Base-by-base conservation (phyloP, 2,329 filamentous ascomycete species). In the Falciphora oryzae region DNA sequence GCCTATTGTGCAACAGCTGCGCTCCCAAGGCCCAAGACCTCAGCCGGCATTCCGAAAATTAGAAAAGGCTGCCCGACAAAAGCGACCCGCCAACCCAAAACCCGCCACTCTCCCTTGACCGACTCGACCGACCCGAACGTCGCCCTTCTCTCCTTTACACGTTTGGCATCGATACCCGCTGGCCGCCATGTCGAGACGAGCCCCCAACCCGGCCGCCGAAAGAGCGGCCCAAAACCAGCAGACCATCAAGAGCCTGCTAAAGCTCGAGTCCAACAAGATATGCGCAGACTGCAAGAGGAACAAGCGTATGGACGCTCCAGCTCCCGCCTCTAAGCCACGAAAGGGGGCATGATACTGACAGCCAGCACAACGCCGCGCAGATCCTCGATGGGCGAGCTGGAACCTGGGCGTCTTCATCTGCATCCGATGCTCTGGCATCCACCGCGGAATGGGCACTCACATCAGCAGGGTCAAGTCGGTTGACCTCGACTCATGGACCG, bases 231-330 rank as follows among this genome's bases (percentile, higher is more conserved):
- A 96, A 79, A 99, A 99, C 80, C 89, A 92, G 77, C 88, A 89
- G 76, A 96, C 93, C 59, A 92, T 99, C 78, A 98, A 98, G 83
- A 93, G 86, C 75, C 85, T 99, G 71, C 83, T 98, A 75, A 99
- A 98, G 81, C 81, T 99, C 70, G 94, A 98, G 74, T 81, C 88
- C 68, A 99, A 99, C 82, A 99, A 99, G 82, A 87, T 91, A 75
- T 99, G 95, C 83, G 92, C 94, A 67, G 95, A 99, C 78, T 99
- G 95, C 86, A 99, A 99, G 83, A 89, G 90, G 76, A 99, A 98
- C 83, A 99, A 98, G 78, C 95, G 93, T 96, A 78, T 70, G 89
- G 80, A 50, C 35, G 38, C 59, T 32, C 32, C 35, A 62, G 22
- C 57, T 10, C 44, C n/a, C n/a, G n/a, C n/a, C n/a, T 56, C 28